Conservation (phyloP, 176 grass and related monocot species). For the Avena eriantha region DNA sequence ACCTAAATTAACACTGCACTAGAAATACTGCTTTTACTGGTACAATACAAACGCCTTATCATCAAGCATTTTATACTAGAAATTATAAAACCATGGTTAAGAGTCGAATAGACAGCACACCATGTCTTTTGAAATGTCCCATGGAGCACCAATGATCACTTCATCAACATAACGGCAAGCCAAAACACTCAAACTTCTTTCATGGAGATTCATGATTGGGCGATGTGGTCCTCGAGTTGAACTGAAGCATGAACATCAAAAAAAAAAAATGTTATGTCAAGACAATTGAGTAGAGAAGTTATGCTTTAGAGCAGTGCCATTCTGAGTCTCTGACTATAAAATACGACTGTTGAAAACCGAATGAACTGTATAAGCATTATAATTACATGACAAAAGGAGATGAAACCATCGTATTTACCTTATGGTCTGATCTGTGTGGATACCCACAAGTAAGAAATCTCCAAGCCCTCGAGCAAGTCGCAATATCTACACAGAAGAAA, state of each 20-base stretch:
- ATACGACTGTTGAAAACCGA: neutral
- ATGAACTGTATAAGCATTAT: conserved; percentile 14
- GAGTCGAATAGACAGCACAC: conserved; percentile 46
- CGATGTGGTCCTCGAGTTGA: conserved; percentile 79
- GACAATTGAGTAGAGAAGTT: neutral
- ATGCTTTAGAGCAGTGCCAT: conserved; percentile 9
- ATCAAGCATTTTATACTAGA: conserved; percentile 16
- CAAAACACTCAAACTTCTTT: conserved; percentile 96
- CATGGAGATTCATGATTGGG: conserved; percentile 97
- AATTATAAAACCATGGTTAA: neutral
- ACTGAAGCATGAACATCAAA: conserved; percentile 50
- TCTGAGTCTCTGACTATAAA: conserved; percentile 24
- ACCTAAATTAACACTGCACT: neutral
- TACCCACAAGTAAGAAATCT: conserved; percentile 94
- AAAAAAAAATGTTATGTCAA: neutral
- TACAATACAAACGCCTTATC: neutral
- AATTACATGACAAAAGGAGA: conserved; percentile 18
- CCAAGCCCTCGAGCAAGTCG: conserved; percentile 92
- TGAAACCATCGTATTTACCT: conserved; percentile 60
- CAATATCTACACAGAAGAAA: conserved; percentile 70
- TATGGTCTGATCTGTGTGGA: conserved; percentile 94
- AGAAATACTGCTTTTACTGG: conserved; percentile 16
- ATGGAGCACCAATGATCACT: conserved; percentile 98
- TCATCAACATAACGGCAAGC: conserved; percentile 95
- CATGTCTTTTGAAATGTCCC: conserved; percentile 96